These are phyloP conservation scores for Aspergillus udagawae DNA, from an alignment of 2,329 filamentous ascomycete genomes.

Conservation along the genomic window DNA sequence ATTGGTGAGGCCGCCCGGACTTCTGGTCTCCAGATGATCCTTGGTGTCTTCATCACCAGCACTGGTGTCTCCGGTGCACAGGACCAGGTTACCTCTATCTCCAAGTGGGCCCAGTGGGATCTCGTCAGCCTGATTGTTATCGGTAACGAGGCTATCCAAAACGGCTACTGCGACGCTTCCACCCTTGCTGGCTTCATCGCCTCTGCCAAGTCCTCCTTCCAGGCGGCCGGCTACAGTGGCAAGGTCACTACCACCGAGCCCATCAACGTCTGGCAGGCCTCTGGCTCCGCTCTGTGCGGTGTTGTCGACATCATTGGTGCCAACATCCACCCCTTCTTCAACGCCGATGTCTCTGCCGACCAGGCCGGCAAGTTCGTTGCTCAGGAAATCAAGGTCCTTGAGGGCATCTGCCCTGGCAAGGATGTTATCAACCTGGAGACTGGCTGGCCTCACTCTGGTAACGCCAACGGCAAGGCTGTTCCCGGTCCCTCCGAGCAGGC, in stretches of 20 bases:
- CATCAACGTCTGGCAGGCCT: conserved; percentile 67
- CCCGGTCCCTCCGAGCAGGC: conserved; percentile 65
- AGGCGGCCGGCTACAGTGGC: conserved; percentile 63
- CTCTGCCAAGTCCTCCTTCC: conserved; percentile 61
- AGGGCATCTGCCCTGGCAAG: conserved; percentile 66
- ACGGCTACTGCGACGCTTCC: conserved; percentile 60
- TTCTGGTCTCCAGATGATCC: conserved; percentile 71
- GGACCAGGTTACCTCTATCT: conserved; percentile 70
- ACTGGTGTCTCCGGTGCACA: conserved; percentile 59
- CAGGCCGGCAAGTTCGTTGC: conserved; percentile 73
- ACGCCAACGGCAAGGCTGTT: conserved; percentile 67
- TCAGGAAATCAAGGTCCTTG: conserved; percentile 67
- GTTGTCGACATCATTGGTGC: conserved; percentile 74
- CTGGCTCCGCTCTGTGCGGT: conserved; percentile 60
- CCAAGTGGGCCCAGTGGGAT: conserved; percentile 68
- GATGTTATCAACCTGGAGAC: conserved; percentile 80
- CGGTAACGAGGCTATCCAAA: conserved; percentile 87
- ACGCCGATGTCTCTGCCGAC: conserved; percentile 59
- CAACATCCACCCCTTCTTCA: conserved; percentile 97
- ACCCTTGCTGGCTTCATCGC: conserved; percentile 69
- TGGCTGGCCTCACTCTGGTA: conserved; percentile 75
- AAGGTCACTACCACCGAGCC: conserved; percentile 83
- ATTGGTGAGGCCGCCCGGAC: conserved; percentile 66
- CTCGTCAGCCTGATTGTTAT: conserved; percentile 76
- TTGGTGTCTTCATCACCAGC: conserved; percentile 79